Evolutionary conservation across 495 filamentous ascomycete genomes (phyloP), one percentile per base, ranked within the genome.

Genomic region (Trichoderma reesei): DNA sequence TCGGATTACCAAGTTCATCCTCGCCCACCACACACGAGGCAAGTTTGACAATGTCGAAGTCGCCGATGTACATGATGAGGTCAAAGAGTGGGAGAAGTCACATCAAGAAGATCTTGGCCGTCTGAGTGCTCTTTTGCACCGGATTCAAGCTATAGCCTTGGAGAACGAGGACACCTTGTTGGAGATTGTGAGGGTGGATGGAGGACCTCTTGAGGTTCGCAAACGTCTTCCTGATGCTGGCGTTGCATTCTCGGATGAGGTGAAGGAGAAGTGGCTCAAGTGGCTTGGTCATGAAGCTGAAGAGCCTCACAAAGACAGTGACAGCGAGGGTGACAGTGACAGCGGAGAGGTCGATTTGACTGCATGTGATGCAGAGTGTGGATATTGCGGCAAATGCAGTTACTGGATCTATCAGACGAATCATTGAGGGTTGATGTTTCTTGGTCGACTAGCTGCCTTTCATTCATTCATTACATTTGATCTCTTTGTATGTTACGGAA

Each of bases 1-100:
- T 1, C 87, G 88, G 62, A 83, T 85, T 59, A 83, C 85, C 0
- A 83, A 83, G 60, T 81, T 90, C 54, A 68, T 90, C 33, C 71
- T 87, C 0, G 86, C 82, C 7, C 85, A 81, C 63, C 86, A 90
- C 69, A 64, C 67, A 0, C 61, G 11, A 16, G 86, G 87, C 0
- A 61, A 68, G 1, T 90, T 89, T 69, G 36, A 77, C 1, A 76
- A 86, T 34, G 80, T 84, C n/a, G 59, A 75, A 41, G 69, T 84
- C 5, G 69, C 71, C 0, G 71, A 84, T 62, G 68, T 84, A 11
- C 70, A 76, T 0, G 61, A 71, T 9, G 72, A 83, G 1, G 63
- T 89, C 0, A 14, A 68, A n/a, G 61, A 71, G 0, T 89, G 86
- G 86, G 83, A 88, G 70, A 64, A 65, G 4, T 61, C 72, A 1